These are phyloP conservation scores for Cenococcum geophilum DNA, from an alignment of 495 filamentous ascomycete species.

Conservation along the genomic window DNA sequence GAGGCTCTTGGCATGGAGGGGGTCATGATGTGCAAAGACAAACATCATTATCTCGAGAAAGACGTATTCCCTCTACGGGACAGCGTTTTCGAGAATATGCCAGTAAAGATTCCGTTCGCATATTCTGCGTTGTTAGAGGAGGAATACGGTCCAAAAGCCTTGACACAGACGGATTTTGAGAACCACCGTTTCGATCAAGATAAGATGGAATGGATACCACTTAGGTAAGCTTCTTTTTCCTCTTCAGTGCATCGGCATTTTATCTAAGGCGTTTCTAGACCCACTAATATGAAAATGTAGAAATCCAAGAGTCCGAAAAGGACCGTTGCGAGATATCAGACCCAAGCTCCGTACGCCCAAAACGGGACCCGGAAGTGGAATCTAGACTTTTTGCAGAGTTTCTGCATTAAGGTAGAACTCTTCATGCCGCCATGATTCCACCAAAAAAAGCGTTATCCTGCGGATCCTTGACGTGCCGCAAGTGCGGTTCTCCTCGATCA, in stretches of 20 bases:
- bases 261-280: too few species aligned
- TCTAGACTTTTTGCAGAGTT: too few species aligned
- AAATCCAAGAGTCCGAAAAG: too few species aligned
- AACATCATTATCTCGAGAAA: constrained; percentile 49
- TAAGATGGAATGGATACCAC: constrained; percentile 26
- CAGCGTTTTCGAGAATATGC: constrained; percentile 69
- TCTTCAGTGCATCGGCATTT: neutral
- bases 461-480: too few species aligned
- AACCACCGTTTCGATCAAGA: constrained; percentile 24
- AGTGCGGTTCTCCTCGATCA: too few species aligned
- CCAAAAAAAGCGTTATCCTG: too few species aligned
- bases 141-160: constrained; percentile 64
- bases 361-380: too few species aligned
- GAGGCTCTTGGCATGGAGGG: constrained; percentile 37
- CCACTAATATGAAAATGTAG: too few species aligned
- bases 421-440: too few species aligned
- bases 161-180: constrained; percentile 58
- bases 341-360: too few species aligned
- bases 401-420: too few species aligned
- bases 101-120: constrained; percentile 67
- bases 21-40: constrained; percentile 53
- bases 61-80: constrained; percentile 76
- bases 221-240: neutral
- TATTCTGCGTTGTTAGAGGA: constrained; percentile 66
- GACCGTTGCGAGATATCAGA: too few species aligned